Conservation (phyloP, 2,329 filamentous ascomycete species). For the Rutstroemia sydowiana region DNA sequence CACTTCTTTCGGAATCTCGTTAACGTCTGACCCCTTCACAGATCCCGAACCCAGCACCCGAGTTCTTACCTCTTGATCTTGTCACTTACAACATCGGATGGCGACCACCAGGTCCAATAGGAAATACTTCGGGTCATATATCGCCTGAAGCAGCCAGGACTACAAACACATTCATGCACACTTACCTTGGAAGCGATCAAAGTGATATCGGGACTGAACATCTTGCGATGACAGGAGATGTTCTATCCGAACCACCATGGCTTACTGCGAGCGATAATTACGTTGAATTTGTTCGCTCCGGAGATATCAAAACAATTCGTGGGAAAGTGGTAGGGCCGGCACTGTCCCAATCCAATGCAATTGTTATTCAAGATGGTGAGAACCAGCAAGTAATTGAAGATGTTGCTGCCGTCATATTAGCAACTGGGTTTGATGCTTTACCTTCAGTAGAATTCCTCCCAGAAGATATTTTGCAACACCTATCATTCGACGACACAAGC, state of each 20-base stretch:
- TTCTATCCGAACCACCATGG: conserved; percentile 47
- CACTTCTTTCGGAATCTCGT: background rate
- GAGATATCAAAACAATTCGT: conserved; percentile 41
- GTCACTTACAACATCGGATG: conserved; percentile 62
- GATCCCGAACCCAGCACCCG: conserved; percentile 38
- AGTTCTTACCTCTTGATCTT: conserved; percentile 68
- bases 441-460: conserved; percentile 60
- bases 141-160: conserved; percentile 47
- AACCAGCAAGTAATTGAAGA: conserved; percentile 37
- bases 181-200: conserved; percentile 47
- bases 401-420: conserved; percentile 62
- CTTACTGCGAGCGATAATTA: conserved; percentile 68
- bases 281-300: conserved; percentile 63
- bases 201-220: conserved; percentile 35
- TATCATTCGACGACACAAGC: conserved; percentile 47
- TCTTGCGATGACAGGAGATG: conserved; percentile 24
- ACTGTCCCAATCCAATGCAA: background rate
- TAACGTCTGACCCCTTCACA: conserved; percentile 32
- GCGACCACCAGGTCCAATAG: conserved; percentile 49
- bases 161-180: conserved; percentile 45
- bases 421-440: conserved; percentile 66
- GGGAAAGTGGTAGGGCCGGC: conserved; percentile 17
- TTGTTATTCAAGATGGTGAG: conserved; percentile 29
- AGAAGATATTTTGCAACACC: conserved; percentile 41
- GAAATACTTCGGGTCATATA: conserved; percentile 59